Evolutionary conservation across 495 filamentous ascomycete genomes (phyloP).

Genomic region (Paragyromitra xinjiangensis): DNA sequence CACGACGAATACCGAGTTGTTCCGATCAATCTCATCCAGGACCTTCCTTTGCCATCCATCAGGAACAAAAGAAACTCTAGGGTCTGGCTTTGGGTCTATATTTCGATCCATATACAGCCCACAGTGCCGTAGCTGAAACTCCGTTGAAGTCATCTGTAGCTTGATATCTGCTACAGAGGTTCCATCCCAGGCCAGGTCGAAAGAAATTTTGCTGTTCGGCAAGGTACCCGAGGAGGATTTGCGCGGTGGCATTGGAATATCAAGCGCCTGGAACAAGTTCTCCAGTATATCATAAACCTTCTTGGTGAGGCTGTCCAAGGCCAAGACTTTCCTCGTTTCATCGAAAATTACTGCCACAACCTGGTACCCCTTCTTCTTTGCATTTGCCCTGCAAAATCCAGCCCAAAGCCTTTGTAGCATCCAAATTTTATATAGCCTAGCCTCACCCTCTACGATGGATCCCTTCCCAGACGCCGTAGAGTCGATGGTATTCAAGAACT

Average conservation of each 20-base stretch:
- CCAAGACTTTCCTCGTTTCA: conserved; percentile 48
- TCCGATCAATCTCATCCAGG: conserved; percentile 74
- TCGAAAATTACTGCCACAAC: conserved; percentile 58
- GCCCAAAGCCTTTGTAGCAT: conserved; percentile 58
- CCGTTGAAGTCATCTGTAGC: conserved; percentile 54
- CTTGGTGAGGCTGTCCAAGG: conserved; percentile 54
- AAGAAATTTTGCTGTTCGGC: conserved; percentile 50
- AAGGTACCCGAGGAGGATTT: not conserved
- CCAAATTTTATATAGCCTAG: conserved; percentile 59
- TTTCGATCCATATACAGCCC: conserved; percentile 78
- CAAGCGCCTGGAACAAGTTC: conserved; percentile 54
- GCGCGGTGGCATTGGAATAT: conserved; percentile 49
- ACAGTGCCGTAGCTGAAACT: conserved; percentile 73
- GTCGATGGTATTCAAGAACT: conserved; percentile 34
- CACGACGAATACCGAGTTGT: conserved; percentile 75
- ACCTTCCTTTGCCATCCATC: conserved; percentile 80
- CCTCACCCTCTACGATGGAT: conserved; percentile 58
- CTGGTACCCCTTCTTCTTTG: conserved; percentile 56
- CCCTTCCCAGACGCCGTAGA: conserved; percentile 42
- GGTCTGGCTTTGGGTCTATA: conserved; percentile 72
- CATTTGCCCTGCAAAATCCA: conserved; percentile 52
- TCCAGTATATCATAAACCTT: conserved; percentile 51
- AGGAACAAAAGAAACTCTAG: conserved; percentile 73
- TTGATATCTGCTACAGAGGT: conserved; percentile 58
- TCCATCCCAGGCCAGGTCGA: conserved; percentile 47